Conservation (phyloP, 1,284 basidiomycete species). For the Hymenochaete sp. region DNA sequence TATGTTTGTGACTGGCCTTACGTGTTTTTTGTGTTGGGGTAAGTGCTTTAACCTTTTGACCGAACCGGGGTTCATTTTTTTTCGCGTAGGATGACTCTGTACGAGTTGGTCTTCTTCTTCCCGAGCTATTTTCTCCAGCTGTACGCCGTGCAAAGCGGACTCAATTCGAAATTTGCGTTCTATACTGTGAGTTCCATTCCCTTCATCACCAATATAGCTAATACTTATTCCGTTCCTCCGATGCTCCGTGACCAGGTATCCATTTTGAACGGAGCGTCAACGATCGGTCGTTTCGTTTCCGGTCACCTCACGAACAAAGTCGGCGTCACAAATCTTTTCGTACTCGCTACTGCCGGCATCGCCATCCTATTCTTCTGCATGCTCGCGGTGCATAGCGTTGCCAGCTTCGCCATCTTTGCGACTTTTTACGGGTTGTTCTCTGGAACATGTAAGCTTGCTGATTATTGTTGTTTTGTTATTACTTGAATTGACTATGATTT, state of each 20-base stretch:
- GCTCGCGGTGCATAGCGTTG: conserved; percentile 18
- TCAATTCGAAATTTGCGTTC: conserved; percentile 14
- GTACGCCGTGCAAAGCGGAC: conserved; percentile 7
- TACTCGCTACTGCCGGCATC: conserved; percentile 3
- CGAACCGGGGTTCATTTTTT: neutral
- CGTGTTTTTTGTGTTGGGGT: conserved; percentile 10
- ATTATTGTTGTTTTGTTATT: neutral
- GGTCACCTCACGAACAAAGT: conserved; percentile 5
- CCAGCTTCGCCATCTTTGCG: conserved; percentile 15
- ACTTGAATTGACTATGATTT: neutral
- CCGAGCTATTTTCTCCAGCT: conserved; percentile 18
- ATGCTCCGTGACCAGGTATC: conserved; percentile 11
- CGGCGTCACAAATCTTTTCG: conserved; percentile 11
- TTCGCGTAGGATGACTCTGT: conserved; percentile 5
- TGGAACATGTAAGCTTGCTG: conserved; percentile 17
- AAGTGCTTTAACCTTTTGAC: neutral
- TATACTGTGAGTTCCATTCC: conserved; percentile 10
- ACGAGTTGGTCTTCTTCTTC: conserved; percentile 10
- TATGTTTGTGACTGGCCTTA: conserved; percentile 8
- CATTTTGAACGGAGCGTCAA: conserved; percentile 9
- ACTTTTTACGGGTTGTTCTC: conserved; percentile 21
- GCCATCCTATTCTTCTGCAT: conserved; percentile 21
- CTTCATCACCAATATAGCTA: neutral
- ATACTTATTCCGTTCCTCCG: neutral
- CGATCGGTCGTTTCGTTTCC: conserved; percentile 8